phyloP scores from a whole-genome alignment of 345 rosid genomes.

The Aegle marmelos region DNA sequence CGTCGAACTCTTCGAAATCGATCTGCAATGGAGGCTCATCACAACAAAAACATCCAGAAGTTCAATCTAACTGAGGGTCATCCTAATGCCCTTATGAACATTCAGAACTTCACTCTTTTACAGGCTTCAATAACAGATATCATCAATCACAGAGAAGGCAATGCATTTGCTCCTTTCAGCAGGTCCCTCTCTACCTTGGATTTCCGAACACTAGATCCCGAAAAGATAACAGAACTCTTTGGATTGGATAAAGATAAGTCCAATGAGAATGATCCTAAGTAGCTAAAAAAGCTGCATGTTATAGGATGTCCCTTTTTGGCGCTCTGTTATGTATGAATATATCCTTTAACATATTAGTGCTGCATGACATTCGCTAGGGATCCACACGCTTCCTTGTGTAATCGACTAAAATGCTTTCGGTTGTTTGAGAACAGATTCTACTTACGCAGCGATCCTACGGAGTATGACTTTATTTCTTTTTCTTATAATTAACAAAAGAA shows the following conservation, averaged over 20 bases:
- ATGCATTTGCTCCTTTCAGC: slow-evolving; percentile 30
- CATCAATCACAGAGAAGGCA: slow-evolving; percentile 37
- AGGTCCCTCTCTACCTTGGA: slow-evolving; percentile 54
- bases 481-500: not conserved
- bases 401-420: no score
- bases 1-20: slow-evolving; percentile 3
- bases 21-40: slow-evolving; percentile 42
- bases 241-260: slow-evolving; percentile 25
- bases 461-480: not conserved
- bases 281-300: not conserved
- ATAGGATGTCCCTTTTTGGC: not conserved
- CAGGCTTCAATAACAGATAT: slow-evolving; percentile 59
- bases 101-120: slow-evolving; percentile 48
- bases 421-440: no score
- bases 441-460: not conserved
- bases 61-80: slow-evolving; percentile 53
- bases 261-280: not conserved
- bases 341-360: not conserved
- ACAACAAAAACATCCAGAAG: slow-evolving; percentile 48
- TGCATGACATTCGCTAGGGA: no score
- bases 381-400: not conserved
- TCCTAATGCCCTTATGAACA: slow-evolving; percentile 54
- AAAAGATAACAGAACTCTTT: slow-evolving; percentile 40
- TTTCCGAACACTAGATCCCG: slow-evolving; percentile 40
- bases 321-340: not conserved